These are phyloP conservation scores for Moesziomyces parantarcticus DNA, from an alignment of 1,284 basidiomycete species.

Conservation along the genomic window DNA sequence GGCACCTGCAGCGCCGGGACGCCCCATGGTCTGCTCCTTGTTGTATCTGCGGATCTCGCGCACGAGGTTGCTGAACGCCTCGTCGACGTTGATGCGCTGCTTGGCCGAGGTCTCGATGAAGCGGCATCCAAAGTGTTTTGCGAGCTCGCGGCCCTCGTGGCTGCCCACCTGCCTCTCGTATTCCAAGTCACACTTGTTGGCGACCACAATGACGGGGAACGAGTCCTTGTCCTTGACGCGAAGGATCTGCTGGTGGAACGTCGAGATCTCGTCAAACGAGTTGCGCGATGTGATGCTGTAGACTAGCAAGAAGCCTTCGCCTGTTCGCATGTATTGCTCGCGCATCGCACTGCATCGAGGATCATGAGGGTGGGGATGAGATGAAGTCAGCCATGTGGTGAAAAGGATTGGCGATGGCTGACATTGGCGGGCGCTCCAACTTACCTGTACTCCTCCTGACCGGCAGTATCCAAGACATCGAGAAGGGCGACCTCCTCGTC, in stretches of 20 bases:
- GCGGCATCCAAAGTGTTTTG: conserved; percentile 94
- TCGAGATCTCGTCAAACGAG: conserved; percentile 95
- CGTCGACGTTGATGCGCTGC: conserved; percentile 97
- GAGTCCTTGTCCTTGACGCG: conserved; percentile 93
- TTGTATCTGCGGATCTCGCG: conserved; percentile 97
- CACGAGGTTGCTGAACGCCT: conserved; percentile 96
- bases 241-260: conserved; percentile 91
- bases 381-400: neutral
- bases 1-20: conserved; percentile 61
- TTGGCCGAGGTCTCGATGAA: conserved; percentile 99
- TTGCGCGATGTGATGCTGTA: conserved; percentile 98
- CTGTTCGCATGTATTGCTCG: conserved; percentile 96
- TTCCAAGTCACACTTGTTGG: conserved; percentile 98
- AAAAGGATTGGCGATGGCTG: too few relatives aligned
- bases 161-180: conserved; percentile 97
- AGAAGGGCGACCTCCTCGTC: conserved; percentile 97
- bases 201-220: conserved; percentile 97
- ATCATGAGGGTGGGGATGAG: neutral
- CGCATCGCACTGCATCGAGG: conserved; percentile 85
- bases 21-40: conserved; percentile 70
- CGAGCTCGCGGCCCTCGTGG: conserved; percentile 97
- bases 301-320: conserved; percentile 97
- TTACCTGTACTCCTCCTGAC: conserved; percentile 97
- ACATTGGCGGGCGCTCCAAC: too few relatives aligned
- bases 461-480: conserved; percentile 97